Evolutionary conservation across 2,329 filamentous ascomycete species (phyloP).

Genomic region (Pseudogymnoascus sp.): DNA sequence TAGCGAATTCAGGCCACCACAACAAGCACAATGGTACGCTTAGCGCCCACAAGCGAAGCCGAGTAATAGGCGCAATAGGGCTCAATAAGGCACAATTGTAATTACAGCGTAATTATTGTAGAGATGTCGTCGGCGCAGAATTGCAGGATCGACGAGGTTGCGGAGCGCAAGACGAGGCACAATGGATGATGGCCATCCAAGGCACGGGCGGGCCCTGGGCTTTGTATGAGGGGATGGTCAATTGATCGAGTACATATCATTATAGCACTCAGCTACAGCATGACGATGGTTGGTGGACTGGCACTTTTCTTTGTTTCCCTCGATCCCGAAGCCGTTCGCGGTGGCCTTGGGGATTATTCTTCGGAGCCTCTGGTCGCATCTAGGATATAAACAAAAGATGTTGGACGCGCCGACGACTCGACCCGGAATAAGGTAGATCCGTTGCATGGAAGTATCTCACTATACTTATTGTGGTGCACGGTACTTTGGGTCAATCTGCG

Average conservation of each 20-base stretch:
- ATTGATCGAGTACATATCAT: conserved; percentile 5
- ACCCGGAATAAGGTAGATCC: conserved; percentile 5
- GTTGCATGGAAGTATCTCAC: conserved; percentile 9
- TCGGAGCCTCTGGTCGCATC: neutral
- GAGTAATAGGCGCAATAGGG: neutral
- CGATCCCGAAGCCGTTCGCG: neutral
- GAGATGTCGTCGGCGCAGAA: neutral
- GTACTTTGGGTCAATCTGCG: neutral
- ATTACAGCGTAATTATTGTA: neutral
- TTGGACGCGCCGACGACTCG: conserved; percentile 1
- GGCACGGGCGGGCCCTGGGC: neutral
- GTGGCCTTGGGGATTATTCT: neutral
- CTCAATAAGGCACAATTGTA: conserved; percentile 6
- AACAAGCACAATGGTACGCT: neutral
- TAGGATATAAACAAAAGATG: conserved; percentile 6
- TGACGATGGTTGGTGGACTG: neutral
- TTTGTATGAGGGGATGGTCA: conserved; percentile 1
- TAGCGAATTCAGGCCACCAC: conserved; percentile 9
- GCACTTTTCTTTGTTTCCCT: neutral
- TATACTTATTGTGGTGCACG: neutral
- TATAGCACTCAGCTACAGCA: neutral
- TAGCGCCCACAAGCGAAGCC: neutral
- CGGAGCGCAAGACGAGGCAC: neutral
- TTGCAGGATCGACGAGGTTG: neutral
- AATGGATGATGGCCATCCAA: neutral